phyloP scores from a whole-genome alignment of 169 alveolate genomes.

The Amoebophrya sp. region DNA sequence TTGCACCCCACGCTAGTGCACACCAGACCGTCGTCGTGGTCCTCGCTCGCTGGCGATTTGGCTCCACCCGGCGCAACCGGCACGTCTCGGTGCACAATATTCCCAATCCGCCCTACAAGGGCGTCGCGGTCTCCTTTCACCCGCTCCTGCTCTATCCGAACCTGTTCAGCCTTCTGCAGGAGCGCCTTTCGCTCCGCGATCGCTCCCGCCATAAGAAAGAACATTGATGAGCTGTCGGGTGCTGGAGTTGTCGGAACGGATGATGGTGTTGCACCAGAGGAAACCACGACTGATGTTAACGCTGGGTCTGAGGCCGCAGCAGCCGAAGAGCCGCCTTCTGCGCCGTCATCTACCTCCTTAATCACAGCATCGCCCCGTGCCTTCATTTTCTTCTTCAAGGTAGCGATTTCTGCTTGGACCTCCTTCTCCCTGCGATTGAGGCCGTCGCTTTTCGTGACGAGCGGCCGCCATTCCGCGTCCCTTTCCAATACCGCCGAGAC shows the following conservation, averaged over 20 bases:
- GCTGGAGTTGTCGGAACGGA: too few species aligned
- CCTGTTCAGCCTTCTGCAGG: not conserved
- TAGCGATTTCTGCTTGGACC: not conserved
- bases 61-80: too few species aligned
- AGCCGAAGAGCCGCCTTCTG: too few species aligned
- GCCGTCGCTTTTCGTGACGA: not conserved
- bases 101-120: not conserved
- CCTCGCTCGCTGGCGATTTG: too few species aligned
- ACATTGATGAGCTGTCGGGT: too few species aligned
- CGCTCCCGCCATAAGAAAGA: not conserved
- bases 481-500: not conserved
- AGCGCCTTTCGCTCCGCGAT: not conserved
- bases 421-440: not conserved
- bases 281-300: too few species aligned
- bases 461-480: not conserved
- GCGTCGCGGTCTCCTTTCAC: not conserved
- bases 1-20: too few species aligned
- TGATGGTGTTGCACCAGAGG: too few species aligned
- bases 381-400: not conserved
- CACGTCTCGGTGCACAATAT: not conserved
- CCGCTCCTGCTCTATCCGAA: not conserved
- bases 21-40: too few species aligned
- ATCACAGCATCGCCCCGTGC: not conserved
- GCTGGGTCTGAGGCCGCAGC: too few species aligned
- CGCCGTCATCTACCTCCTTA: not conserved